Percentiles rank a stretch among this genome's conserved stretches.
Conservation (phyloP, 2,329 filamentous ascomycete species). For the Phyllosticta citribraziliensis region DNA sequence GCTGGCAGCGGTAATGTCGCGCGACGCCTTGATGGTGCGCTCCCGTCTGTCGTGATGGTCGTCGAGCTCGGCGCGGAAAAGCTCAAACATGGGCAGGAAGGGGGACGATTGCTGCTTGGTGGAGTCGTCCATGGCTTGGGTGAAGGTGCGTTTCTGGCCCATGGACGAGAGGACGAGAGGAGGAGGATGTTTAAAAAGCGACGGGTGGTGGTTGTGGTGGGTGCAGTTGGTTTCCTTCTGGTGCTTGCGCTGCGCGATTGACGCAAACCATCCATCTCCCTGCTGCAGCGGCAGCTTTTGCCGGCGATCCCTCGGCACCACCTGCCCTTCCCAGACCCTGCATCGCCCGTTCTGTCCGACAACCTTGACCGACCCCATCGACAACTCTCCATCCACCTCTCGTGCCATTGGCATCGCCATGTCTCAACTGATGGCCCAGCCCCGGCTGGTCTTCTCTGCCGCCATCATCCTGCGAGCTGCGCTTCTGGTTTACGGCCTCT, state of each 20-base stretch:
- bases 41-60: slow-evolving; percentile 90
- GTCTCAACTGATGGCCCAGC: slow-evolving; percentile 24
- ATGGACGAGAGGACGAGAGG: slow-evolving; percentile 11
- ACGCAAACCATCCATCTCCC: not conserved
- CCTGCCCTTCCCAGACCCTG: slow-evolving; percentile 2
- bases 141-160: slow-evolving; percentile 26
- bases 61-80: slow-evolving; percentile 79
- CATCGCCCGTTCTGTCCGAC: not conserved
- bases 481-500: slow-evolving; percentile 79
- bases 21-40: slow-evolving; percentile 77
- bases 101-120: slow-evolving; percentile 30
- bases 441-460: slow-evolving; percentile 30
- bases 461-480: slow-evolving; percentile 55
- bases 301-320: not conserved
- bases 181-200: not conserved
- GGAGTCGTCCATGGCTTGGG: slow-evolving; percentile 24
- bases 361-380: not conserved
- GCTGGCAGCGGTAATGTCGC: slow-evolving; percentile 86
- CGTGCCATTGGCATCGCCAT: slow-evolving; percentile 4
- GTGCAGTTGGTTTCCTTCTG: not conserved
- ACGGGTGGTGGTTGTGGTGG: not conserved
- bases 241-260: not conserved
- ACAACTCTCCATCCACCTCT: not conserved
- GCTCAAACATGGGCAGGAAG: slow-evolving; percentile 65
- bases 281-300: slow-evolving; percentile 1